These are phyloP conservation scores for Tolypocladium capitatum DNA, from an alignment of 2,329 filamentous ascomycete genomes.

Conservation along the genomic window DNA sequence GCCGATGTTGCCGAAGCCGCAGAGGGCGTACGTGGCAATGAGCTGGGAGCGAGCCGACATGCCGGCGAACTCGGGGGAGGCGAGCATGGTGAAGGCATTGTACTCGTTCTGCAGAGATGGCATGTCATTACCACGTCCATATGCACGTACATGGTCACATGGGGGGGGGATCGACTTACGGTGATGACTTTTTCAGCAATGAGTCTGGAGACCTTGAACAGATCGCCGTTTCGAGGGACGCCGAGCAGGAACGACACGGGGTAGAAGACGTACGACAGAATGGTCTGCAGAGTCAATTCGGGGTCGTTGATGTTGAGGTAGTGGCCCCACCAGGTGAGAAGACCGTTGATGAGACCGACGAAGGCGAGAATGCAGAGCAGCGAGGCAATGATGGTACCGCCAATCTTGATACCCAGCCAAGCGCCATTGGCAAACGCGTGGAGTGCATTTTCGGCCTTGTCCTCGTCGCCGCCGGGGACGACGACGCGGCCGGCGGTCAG, in stretches of 20 bases:
- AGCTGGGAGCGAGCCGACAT: slow-evolving; percentile 60
- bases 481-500: slow-evolving; percentile 71
- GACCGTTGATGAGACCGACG: slow-evolving; percentile 58
- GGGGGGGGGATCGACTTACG: slow-evolving; percentile 20
- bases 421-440: slow-evolving; percentile 78
- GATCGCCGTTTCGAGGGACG: slow-evolving; percentile 47
- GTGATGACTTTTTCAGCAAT: slow-evolving; percentile 79
- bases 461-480: slow-evolving; percentile 65
- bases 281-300: slow-evolving; percentile 56
- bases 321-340: slow-evolving; percentile 72
- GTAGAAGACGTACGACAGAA: slow-evolving; percentile 67
- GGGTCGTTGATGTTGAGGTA: slow-evolving; percentile 63
- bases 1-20: slow-evolving; percentile 74
- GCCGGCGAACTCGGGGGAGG: slow-evolving; percentile 33
- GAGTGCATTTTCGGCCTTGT: slow-evolving; percentile 64
- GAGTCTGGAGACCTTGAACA: slow-evolving; percentile 62
- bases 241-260: slow-evolving; percentile 72
- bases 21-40: slow-evolving; percentile 78
- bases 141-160: no score
- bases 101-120: slow-evolving; percentile 52
- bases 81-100: slow-evolving; percentile 51
- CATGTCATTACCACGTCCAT: neutral
- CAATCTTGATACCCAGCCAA: slow-evolving; percentile 78
- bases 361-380: slow-evolving; percentile 76
- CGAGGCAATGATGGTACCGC: slow-evolving; percentile 65